Conservation (phyloP, 164 flowering plant species). For the Chloranthus sessilifolius region DNA sequence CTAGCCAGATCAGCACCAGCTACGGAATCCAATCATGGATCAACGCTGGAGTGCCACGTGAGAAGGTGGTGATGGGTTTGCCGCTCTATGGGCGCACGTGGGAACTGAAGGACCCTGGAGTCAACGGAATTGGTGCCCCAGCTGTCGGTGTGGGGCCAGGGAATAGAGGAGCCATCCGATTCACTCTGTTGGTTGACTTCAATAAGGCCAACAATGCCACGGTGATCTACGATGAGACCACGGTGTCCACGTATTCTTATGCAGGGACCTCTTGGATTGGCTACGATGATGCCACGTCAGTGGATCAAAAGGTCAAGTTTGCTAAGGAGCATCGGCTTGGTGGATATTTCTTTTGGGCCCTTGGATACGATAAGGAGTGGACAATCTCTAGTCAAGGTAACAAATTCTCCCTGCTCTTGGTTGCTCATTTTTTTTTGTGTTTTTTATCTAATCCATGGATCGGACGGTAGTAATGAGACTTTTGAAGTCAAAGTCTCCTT, state of each 20-base stretch:
- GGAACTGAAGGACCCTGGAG: constrained; percentile 21
- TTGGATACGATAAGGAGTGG: constrained; percentile 16
- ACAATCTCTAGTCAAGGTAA: constrained; percentile 16
- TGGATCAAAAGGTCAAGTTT: constrained; percentile 15
- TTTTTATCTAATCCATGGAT: too few relatives aligned
- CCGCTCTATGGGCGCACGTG: constrained; percentile 32
- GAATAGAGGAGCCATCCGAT: constrained; percentile 10
- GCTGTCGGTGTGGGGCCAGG: constrained; percentile 31
- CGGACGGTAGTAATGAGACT: too few relatives aligned
- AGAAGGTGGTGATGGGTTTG: constrained; percentile 27
- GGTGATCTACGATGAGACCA: constrained; percentile 17
- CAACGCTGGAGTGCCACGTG: constrained; percentile 12
- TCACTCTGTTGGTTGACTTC: constrained; percentile 14
- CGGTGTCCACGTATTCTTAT: constrained; percentile 20
- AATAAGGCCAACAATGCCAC: constrained; percentile 9
- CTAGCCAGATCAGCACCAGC: constrained; percentile 23
- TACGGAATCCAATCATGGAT: constrained; percentile 28
- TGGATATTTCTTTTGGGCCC: constrained; percentile 25
- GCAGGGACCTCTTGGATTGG: constrained; percentile 24
- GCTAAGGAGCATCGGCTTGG: constrained; percentile 16
- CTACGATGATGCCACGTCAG: constrained; percentile 16
- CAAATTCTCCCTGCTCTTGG: not conserved
- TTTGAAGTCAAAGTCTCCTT: too few relatives aligned
- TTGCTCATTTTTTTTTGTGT: too few relatives aligned
- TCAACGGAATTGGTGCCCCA: constrained; percentile 30